Evolutionary conservation across 1,284 basidiomycete species (phyloP).

Genomic region (Austroboletus novae-zelandiae): DNA sequence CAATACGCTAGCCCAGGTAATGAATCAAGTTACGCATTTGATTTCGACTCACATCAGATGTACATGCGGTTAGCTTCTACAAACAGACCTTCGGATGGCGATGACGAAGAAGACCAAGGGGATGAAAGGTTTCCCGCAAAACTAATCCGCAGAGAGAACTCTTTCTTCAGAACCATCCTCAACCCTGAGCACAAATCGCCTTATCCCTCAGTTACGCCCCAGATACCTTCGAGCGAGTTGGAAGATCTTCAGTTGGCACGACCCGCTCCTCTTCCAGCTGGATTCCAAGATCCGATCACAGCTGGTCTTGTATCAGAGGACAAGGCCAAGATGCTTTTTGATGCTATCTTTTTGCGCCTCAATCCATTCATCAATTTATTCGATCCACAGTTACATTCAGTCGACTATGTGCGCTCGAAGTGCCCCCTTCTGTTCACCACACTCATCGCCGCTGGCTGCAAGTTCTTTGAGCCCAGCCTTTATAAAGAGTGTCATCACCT

Average conservation of each 20-base stretch:
- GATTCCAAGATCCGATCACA: constrained; percentile 63
- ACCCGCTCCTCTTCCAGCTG: constrained; percentile 36
- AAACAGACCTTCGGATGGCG: constrained; percentile 46
- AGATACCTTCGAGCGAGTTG: constrained; percentile 25
- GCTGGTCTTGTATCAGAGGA: constrained; percentile 65
- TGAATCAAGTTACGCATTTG: constrained; percentile 19
- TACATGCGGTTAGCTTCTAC: constrained; percentile 36
- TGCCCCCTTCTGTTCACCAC: constrained; percentile 81
- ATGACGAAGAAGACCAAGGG: constrained; percentile 59
- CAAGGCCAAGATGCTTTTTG: constrained; percentile 67
- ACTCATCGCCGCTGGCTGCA: constrained; percentile 79
- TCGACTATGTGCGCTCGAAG: constrained; percentile 67
- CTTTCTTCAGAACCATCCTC: constrained; percentile 79
- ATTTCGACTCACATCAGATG: constrained; percentile 12
- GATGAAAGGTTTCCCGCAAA: constrained; percentile 69
- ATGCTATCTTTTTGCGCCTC: constrained; percentile 71
- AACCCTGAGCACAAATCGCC: constrained; percentile 62
- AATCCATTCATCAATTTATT: constrained; percentile 86
- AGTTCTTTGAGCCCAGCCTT: constrained; percentile 74
- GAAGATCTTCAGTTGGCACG: constrained; percentile 35
- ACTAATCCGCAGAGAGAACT: constrained; percentile 66
- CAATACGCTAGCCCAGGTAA: constrained; percentile 38
- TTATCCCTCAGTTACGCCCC: constrained; percentile 22
- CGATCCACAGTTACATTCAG: constrained; percentile 74
- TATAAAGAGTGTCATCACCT: constrained; percentile 68